Evolutionary conservation across 2,329 filamentous ascomycete species (phyloP).

Genomic region (Lachnellula suecica): DNA sequence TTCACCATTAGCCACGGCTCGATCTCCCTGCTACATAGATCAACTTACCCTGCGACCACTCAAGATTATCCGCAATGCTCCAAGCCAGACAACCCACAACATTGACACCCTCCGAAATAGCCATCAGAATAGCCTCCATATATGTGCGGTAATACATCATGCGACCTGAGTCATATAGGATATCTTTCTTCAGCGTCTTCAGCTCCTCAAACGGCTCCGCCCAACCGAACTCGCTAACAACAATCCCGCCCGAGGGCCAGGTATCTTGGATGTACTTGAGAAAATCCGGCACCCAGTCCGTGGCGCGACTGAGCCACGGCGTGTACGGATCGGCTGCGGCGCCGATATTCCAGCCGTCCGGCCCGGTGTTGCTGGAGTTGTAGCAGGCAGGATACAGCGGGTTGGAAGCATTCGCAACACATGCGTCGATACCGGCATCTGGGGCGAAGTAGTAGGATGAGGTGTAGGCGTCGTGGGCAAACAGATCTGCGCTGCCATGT

Average conservation of each 20-base stretch:
- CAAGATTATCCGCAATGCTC: constrained; percentile 68
- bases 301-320: constrained; percentile 25
- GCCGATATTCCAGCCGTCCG: constrained; percentile 26
- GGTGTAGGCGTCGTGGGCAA: constrained; percentile 59
- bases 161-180: constrained; percentile 77
- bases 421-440: constrained; percentile 36
- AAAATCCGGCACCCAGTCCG: constrained; percentile 26
- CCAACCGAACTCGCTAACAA: constrained; percentile 27
- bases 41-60: constrained; percentile 46
- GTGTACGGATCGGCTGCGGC: constrained; percentile 24
- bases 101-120: constrained; percentile 75
- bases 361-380: constrained; percentile 11
- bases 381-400: constrained; percentile 24
- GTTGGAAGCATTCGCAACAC: constrained; percentile 30
- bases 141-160: constrained; percentile 76
- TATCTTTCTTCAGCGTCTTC: constrained; percentile 32
- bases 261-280: constrained; percentile 28
- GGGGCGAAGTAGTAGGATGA: constrained; percentile 52
- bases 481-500: constrained; percentile 52
- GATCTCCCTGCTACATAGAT: too few species aligned
- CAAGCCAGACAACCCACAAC: constrained; percentile 83
- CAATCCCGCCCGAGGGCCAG: constrained; percentile 25
- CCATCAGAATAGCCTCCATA: constrained; percentile 64
- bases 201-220: constrained; percentile 26
- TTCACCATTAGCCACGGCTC: too few species aligned